Percentiles rank a stretch among this genome's conserved stretches.
These are phyloP conservation scores for Daldinia childiae DNA, from an alignment of 495 filamentous ascomycete genomes.

Conservation along the genomic window DNA sequence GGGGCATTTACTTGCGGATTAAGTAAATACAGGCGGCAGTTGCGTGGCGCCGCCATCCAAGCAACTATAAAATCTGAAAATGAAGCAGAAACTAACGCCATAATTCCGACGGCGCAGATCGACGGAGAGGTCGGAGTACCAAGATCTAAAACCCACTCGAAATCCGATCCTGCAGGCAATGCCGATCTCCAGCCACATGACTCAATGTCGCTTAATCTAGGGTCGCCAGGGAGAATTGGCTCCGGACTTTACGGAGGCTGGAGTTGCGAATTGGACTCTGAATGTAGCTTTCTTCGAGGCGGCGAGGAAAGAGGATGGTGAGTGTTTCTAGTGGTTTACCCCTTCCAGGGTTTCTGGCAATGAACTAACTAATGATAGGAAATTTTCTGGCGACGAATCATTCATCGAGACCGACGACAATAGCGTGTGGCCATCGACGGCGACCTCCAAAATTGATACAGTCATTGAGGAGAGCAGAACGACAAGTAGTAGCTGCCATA, in stretches of 20 bases:
- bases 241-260: slow-evolving; percentile 83
- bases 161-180: slow-evolving; percentile 45
- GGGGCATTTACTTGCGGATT: slow-evolving; percentile 85
- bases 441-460: slow-evolving; percentile 7
- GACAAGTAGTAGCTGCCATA: slow-evolving; percentile 15
- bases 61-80: not conserved
- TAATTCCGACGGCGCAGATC: slow-evolving; percentile 31
- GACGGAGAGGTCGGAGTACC: slow-evolving; percentile 38
- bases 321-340: slow-evolving; percentile 50
- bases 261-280: slow-evolving; percentile 80
- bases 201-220: slow-evolving; percentile 53
- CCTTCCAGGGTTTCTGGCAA: slow-evolving; percentile 26
- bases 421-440: slow-evolving; percentile 28
- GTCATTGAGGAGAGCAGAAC: slow-evolving; percentile 4
- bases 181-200: slow-evolving; percentile 45
- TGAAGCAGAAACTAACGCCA: slow-evolving; percentile 8
- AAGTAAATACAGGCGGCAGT: slow-evolving; percentile 60
- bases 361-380: slow-evolving; percentile 59
- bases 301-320: slow-evolving; percentile 93
- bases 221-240: slow-evolving; percentile 65
- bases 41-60: not conserved
- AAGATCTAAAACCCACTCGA: slow-evolving; percentile 22
- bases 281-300: slow-evolving; percentile 78
- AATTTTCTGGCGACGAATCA: slow-evolving; percentile 78
- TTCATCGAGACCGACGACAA: slow-evolving; percentile 57